Evolutionary conservation across 2,329 filamentous ascomycete genomes (phyloP).

Genomic region (Akanthomyces muscarius): DNA sequence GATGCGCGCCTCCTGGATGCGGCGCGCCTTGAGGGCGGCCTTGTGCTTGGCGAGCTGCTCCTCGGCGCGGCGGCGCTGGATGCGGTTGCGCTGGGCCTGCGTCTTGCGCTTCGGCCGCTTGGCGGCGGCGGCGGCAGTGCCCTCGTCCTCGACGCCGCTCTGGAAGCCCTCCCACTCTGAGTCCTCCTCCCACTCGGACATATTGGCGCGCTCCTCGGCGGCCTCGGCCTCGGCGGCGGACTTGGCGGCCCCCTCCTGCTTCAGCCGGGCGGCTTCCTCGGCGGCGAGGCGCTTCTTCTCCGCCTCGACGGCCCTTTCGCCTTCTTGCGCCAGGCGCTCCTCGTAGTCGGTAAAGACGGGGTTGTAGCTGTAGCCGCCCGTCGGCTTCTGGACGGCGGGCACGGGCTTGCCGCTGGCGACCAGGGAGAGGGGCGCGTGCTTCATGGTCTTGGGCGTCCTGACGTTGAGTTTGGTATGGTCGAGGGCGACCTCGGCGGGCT

Average conservation of each 20-base stretch:
- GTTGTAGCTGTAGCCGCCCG: slow-evolving; percentile 88
- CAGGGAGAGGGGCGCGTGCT: slow-evolving; percentile 73
- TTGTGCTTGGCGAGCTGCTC: slow-evolving; percentile 75
- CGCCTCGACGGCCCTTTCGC: slow-evolving; percentile 71
- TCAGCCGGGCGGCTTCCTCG: slow-evolving; percentile 63
- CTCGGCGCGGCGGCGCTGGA: slow-evolving; percentile 82
- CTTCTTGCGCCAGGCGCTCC: slow-evolving; percentile 67
- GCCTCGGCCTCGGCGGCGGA: slow-evolving; percentile 74
- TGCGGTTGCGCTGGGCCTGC: slow-evolving; percentile 78
- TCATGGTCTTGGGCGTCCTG: slow-evolving; percentile 71
- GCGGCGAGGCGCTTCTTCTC: slow-evolving; percentile 70
- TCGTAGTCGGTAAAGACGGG: slow-evolving; percentile 85
- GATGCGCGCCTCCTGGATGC: slow-evolving; percentile 67
- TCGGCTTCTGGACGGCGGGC: slow-evolving; percentile 73
- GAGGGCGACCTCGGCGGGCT: slow-evolving; percentile 48
- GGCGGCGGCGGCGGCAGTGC: slow-evolving; percentile 43
- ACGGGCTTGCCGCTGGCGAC: slow-evolving; percentile 76
- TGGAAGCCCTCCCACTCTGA: slow-evolving; percentile 89
- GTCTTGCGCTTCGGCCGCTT: slow-evolving; percentile 85
- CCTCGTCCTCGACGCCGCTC: slow-evolving; percentile 67
- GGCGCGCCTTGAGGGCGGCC: slow-evolving; percentile 66
- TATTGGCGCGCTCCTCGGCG: slow-evolving; percentile 60
- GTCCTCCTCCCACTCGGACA: slow-evolving; percentile 77
- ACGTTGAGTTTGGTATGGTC: slow-evolving; percentile 61
- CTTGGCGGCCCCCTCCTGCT: slow-evolving; percentile 61